These are phyloP conservation scores for Hypholoma sublateritium DNA, from an alignment of 768 basidiomycete species.

Conservation along the genomic window DNA sequence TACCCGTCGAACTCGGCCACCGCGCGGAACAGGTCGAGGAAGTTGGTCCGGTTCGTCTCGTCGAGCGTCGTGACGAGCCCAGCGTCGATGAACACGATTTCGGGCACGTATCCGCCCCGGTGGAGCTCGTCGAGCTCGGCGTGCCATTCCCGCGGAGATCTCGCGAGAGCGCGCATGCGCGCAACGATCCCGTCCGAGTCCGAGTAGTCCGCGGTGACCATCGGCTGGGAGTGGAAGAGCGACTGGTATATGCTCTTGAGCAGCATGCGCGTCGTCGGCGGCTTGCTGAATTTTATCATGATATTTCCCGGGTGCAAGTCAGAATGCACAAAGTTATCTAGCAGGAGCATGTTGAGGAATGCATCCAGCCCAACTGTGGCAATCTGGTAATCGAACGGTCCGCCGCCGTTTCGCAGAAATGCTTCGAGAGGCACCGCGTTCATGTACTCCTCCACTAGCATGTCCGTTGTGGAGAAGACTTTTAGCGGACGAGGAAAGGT, in stretches of 20 bases:
- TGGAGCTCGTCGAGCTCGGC: conserved; percentile 62
- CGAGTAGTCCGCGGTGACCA: conserved; percentile 38
- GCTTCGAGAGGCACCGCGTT: conserved; percentile 87
- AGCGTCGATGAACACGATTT: conserved; percentile 95
- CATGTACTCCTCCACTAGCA: conserved; percentile 91
- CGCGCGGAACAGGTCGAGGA: conserved; percentile 94
- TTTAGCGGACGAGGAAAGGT: conserved; percentile 88
- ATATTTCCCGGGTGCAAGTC: conserved; percentile 95
- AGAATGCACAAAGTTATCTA: conserved; percentile 97
- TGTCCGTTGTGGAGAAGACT: conserved; percentile 75
- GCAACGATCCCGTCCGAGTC: conserved; percentile 68
- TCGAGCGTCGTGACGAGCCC: conserved; percentile 91
- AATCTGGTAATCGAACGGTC: conserved; percentile 84
- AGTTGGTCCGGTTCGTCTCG: conserved; percentile 82
- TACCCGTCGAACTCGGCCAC: conserved; percentile 98
- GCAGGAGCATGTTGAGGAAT: conserved; percentile 95
- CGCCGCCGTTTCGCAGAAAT: conserved; percentile 89
- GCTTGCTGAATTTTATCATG: conserved; percentile 95
- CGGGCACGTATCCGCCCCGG: conserved; percentile 80
- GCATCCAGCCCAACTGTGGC: conserved; percentile 94
- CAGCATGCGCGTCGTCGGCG: conserved; percentile 66
- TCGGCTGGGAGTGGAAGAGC: conserved; percentile 38
- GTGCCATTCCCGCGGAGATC: conserved; percentile 68
- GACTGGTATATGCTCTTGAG: conserved; percentile 58
- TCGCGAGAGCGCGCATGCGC: conserved; percentile 58